Percentiles rank a stretch among this genome's conserved stretches.
phyloP scores from a whole-genome alignment of 2,329 filamentous ascomycete genomes.

The Rutstroemia sp. region DNA sequence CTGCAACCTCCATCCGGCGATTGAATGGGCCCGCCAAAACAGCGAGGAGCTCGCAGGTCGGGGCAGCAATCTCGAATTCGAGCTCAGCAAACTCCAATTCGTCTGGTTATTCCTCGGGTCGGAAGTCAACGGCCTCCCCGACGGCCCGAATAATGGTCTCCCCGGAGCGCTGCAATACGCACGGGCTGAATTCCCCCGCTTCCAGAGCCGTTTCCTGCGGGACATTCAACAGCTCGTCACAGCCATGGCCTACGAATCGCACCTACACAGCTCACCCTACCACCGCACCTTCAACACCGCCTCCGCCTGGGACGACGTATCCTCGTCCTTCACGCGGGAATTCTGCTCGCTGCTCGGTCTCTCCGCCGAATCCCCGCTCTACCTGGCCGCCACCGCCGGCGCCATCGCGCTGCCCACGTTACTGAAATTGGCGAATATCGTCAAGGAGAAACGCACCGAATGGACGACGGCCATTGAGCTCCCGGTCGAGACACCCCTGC shows the following conservation, averaged over 20 bases:
- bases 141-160: constrained; percentile 48
- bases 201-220: constrained; percentile 64
- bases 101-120: constrained; percentile 75
- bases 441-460: constrained; percentile 82
- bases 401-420: constrained; percentile 84
- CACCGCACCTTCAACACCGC: constrained; percentile 66
- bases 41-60: constrained; percentile 64
- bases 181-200: constrained; percentile 62
- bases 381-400: constrained; percentile 86
- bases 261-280: constrained; percentile 73
- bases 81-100: constrained; percentile 83
- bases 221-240: constrained; percentile 78
- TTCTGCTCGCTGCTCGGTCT: constrained; percentile 90
- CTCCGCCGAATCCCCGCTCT: constrained; percentile 85
- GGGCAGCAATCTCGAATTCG: constrained; percentile 91
- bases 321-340: constrained; percentile 82
- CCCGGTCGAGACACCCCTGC: constrained; percentile 64
- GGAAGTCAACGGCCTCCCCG: constrained; percentile 45
- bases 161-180: constrained; percentile 69
- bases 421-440: constrained; percentile 80
- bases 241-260: constrained; percentile 72
- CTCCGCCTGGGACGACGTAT: constrained; percentile 73
- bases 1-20: constrained; percentile 72
- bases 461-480: constrained; percentile 92
- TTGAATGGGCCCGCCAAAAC: constrained; percentile 74